Base-by-base conservation (phyloP, 805 yeast species). In the Candida peoriensis region DNA sequence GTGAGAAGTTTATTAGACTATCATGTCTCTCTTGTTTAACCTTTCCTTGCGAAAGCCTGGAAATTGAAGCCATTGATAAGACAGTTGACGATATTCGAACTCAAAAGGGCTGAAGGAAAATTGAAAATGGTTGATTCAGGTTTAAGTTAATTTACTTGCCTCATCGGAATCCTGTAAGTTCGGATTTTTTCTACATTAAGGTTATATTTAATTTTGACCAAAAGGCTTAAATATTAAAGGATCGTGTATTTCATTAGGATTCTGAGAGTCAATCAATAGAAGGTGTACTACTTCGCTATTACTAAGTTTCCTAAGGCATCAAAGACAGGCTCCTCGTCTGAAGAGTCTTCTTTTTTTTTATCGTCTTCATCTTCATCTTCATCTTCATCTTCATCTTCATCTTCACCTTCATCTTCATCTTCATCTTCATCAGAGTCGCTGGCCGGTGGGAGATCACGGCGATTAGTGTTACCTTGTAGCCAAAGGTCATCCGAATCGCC, bases 381-480 rank as follows among this genome's bases (percentile, higher is more conserved):
- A 9, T 28, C 25, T 6, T 20, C 30, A 7, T 27, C 31, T 5
- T 30, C 32, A 24, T 38, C 56, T 44, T 24, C 50, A 26, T 53
- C 57, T 11, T 48, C 56, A 28, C 36, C 41, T 2, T 40, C 47
- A 8, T 39, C 47, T 4, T 41, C 55, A 1, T 37, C 44, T 7
- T 43, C 47, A 16, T 35, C 43, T 4, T 24, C 40, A 6, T 55
- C 61, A 9, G 49, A 55, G 24, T 56, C 46, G 25, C 34, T 32
- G 38, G 50, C 37, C 28, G 44, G 40, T 21, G 43, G 43, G 6
- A 42, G 38, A 23, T 43, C 46, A 22, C 58, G 60, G 44, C 81
- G 74, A 45, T 86, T 86, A 4, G 81, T 79, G 48, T 83, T 84
- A 0, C 95, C 95, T 63, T 76, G 71, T 58, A 72, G 63, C 94